Evolutionary conservation across 768 basidiomycete genomes (phyloP).

Genomic region (Floccularia luteovirens): DNA sequence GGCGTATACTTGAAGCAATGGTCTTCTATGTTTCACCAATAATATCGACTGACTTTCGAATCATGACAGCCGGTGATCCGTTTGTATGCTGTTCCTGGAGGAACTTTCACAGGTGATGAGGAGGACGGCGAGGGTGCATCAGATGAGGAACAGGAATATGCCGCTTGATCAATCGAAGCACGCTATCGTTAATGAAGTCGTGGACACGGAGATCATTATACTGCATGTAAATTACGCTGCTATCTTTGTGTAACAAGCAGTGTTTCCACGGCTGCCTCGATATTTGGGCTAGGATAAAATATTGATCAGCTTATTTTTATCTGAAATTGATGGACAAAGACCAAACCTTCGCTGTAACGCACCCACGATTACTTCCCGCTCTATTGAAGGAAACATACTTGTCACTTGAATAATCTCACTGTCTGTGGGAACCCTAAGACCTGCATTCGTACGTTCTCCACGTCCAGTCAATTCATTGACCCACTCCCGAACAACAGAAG

Average conservation of each 20-base stretch:
- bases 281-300: conserved; percentile 50
- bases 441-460: conserved; percentile 40
- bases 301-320: neutral
- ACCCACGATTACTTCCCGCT: conserved; percentile 63
- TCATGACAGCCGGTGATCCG: conserved; percentile 79
- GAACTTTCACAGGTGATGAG: conserved; percentile 79
- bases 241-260: conserved; percentile 47
- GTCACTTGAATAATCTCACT: conserved; percentile 69
- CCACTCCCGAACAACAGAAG: conserved; percentile 70
- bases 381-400: conserved; percentile 79
- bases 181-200: too few relatives aligned
- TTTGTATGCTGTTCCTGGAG: conserved; percentile 85
- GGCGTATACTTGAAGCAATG: conserved; percentile 1
- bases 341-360: conserved; percentile 79
- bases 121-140: conserved; percentile 48
- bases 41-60: conserved; percentile 9
- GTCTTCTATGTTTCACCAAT: conserved; percentile 5
- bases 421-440: conserved; percentile 65
- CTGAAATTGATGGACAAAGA: conserved; percentile 8
- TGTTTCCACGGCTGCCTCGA: conserved; percentile 78
- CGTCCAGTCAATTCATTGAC: conserved; percentile 73
- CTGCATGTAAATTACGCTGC: conserved; percentile 1
- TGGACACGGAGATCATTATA: neutral
- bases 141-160: conserved; percentile 23
- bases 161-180: conserved; percentile 2